Percentiles rank a stretch among this genome's conserved stretches.
These are phyloP conservation scores for Rosa lucieae DNA, from an alignment of 306 rosid genomes.

Conservation along the genomic window DNA sequence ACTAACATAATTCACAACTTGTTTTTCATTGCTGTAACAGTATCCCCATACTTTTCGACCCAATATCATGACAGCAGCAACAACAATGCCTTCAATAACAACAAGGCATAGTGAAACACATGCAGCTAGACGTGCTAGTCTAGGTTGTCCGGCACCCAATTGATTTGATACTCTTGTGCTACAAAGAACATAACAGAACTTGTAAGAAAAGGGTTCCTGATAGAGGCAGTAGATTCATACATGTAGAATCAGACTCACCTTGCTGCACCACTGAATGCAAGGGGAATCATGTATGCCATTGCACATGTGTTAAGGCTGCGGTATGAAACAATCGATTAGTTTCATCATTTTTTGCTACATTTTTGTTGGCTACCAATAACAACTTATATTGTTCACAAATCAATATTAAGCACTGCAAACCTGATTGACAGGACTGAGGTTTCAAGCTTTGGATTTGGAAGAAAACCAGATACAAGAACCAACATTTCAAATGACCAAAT, in stretches of 20 bases:
- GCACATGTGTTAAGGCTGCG: slow-evolving; percentile 33
- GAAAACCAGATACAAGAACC: slow-evolving; percentile 34
- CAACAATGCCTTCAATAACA: slow-evolving; percentile 28
- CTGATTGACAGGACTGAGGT: slow-evolving; percentile 35
- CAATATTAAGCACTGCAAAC: neutral
- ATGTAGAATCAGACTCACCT: slow-evolving; percentile 28
- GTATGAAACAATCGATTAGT: neutral
- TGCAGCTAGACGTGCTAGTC: slow-evolving; percentile 27
- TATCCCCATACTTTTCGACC: slow-evolving; percentile 47
- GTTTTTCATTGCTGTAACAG: slow-evolving; percentile 40
- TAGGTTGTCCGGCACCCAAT: slow-evolving; percentile 42
- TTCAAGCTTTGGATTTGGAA: slow-evolving; percentile 38
- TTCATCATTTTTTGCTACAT: neutral
- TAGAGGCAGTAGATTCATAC: neutral
- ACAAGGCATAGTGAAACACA: slow-evolving; percentile 33
- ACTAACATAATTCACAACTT: slow-evolving; percentile 35
- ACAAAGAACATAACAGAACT: neutral
- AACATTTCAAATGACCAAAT: slow-evolving; percentile 35
- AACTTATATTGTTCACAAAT: neutral
- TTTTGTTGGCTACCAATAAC: neutral
- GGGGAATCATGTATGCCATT: slow-evolving; percentile 45
- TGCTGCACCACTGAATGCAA: slow-evolving; percentile 41
- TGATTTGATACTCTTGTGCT: slow-evolving; percentile 50
- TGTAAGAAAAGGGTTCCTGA: neutral
- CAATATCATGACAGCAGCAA: slow-evolving; percentile 25